Conservation (phyloP, 306 rosid genomes). For the Cicer pinnatifidum region DNA sequence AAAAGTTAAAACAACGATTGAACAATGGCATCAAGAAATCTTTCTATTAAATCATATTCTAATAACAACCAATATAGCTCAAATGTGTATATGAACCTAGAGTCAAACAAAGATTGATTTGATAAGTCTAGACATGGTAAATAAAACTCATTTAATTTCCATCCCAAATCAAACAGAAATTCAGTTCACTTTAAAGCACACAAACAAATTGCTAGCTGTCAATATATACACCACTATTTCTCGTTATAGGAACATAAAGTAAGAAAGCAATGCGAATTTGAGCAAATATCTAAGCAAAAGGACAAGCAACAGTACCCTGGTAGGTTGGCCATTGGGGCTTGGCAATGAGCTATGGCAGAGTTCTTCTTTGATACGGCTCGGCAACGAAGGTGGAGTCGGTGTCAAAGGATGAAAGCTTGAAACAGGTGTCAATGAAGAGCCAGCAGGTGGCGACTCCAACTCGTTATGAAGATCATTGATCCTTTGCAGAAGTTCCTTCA, state of each 20-base stretch:
- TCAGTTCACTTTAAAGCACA: constrained; percentile 23
- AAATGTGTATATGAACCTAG: neutral
- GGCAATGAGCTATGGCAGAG: constrained; percentile 78
- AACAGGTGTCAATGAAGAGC: constrained; percentile 67
- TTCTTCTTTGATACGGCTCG: constrained; percentile 80
- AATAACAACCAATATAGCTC: neutral
- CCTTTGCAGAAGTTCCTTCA: constrained; percentile 89
- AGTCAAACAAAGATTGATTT: constrained; percentile 1
- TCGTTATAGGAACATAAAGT: constrained; percentile 1
- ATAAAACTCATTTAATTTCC: neutral
- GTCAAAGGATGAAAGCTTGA: constrained; percentile 83
- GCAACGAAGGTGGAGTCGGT: constrained; percentile 74
- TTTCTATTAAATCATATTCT: neutral
- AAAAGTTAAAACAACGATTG: constrained; percentile 8
- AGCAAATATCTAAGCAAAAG: constrained; percentile 11
- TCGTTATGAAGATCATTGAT: constrained; percentile 85
- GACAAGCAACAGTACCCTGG: constrained; percentile 62
- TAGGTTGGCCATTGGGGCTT: constrained; percentile 79
- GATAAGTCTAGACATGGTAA: neutral
- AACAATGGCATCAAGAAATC: constrained; percentile 9
- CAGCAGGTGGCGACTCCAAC: constrained; percentile 71
- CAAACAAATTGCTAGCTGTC: constrained; percentile 13
- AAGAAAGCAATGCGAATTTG: constrained; percentile 13
- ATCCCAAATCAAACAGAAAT: constrained; percentile 21
- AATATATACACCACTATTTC: constrained; percentile 2